Evolutionary conservation across 2,329 filamentous ascomycete genomes (phyloP), one percentile per base, ranked within the genome.

Genomic region (Chrysosporium keratinophilum): DNA sequence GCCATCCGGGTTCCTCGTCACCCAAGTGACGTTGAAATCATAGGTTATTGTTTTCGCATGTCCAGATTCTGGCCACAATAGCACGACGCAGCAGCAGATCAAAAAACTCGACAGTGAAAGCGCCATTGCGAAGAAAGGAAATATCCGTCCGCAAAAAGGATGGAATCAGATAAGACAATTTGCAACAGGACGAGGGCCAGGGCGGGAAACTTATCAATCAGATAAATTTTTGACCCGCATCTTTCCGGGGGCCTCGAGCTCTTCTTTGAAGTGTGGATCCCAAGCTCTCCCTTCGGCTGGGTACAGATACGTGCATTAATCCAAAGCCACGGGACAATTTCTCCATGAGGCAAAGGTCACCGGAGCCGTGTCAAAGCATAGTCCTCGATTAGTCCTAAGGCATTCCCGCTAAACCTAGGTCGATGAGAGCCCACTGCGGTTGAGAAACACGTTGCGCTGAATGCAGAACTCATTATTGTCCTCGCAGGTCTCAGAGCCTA

Each of bases 1-100:
- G 14, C 48, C 48, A 43, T 55, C 54, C 23, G 54, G 54, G 33
- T 55, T 55, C 14, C 11, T 48, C 2, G 12, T 52, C 31, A 55
- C 54, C 54, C 54, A 55, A 11, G 54, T 55, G 28, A 55, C 51
- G 39, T 55, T 55, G 34, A 55, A 55, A 41, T 55, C 54, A 55
- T 55, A 43, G 14, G 54, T 55, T 11, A 55, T 41, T 7, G 48
- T 55, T 40, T 50, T 46, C 9, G 47, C 54, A 41, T 42, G 7
- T 12, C 15, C 40, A 42, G 48, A 35, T 43, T 6, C 48, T 34
- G 28, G 7, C 39, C 39, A 43, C 6, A 37, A 23, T 12, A 40
- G 17, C 9, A 15, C 5, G 3, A 43, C 5, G 23, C 20, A 51
- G 41, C 23, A 51, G n/a, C 41, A 45, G 12, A 52, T 11, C n/a